These are phyloP conservation scores for Daldinia childiae DNA, from an alignment of 495 filamentous ascomycete genomes.

Conservation along the genomic window DNA sequence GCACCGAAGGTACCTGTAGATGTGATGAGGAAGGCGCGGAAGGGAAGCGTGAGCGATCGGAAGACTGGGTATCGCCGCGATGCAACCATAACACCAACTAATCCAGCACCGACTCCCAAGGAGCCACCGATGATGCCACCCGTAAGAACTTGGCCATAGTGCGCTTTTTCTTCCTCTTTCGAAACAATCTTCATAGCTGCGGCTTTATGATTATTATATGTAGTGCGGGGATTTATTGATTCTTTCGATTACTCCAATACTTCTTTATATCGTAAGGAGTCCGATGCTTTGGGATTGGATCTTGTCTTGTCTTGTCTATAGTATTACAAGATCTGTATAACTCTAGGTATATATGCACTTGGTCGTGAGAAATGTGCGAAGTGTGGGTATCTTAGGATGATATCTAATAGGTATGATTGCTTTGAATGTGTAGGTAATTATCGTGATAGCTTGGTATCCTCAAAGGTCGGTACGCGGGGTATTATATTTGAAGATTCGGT, in stretches of 20 bases:
- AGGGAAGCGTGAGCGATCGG: conserved; percentile 81
- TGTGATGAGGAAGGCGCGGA: conserved; percentile 90
- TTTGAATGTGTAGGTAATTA: conserved; percentile 12
- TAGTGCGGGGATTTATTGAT: neutral
- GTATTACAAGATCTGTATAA: neutral
- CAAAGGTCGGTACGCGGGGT: conserved; percentile 23
- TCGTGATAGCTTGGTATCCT: conserved; percentile 1
- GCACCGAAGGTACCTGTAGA: conserved; percentile 82
- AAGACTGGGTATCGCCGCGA: conserved; percentile 74
- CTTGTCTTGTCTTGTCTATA: neutral
- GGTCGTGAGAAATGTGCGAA: neutral
- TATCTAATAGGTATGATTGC: neutral
- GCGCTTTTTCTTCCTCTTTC: conserved; percentile 83
- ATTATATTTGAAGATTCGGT: conserved; percentile 11
- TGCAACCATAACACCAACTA: conserved; percentile 69
- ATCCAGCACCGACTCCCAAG: conserved; percentile 70
- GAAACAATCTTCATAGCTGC: conserved; percentile 89
- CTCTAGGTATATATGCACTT: neutral
- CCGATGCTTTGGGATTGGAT: neutral
- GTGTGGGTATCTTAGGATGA: neutral
- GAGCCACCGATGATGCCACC: conserved; percentile 78
- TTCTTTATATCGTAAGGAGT: neutral
- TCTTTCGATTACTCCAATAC: neutral
- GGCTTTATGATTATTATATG: conserved; percentile 22
- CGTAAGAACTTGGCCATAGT: conserved; percentile 73